phyloP scores from a whole-genome alignment of 495 filamentous ascomycete species.

The Daldinia caldariorum region DNA sequence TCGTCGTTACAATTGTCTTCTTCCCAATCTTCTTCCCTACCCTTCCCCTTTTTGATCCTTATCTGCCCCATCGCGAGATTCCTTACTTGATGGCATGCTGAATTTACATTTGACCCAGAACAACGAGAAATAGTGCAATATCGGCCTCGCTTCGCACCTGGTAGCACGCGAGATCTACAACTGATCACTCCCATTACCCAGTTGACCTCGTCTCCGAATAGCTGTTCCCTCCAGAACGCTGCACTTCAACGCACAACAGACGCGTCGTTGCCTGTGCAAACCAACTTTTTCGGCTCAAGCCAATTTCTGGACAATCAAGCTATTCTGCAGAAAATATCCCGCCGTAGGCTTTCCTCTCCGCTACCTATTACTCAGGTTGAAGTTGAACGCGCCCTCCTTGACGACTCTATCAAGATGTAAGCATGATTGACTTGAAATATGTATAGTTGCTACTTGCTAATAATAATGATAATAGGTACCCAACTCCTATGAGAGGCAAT shows the following conservation, averaged over 20 bases:
- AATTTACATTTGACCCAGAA: neutral
- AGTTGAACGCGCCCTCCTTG: neutral
- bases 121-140: neutral
- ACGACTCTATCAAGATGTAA: conserved; percentile 18
- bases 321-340: neutral
- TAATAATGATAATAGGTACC: conserved; percentile 8
- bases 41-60: neutral
- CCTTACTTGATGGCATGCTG: neutral
- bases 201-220: neutral
- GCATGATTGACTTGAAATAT: neutral
- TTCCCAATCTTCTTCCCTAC: neutral
- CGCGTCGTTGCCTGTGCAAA: neutral
- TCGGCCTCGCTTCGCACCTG: conserved; percentile 2
- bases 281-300: neutral
- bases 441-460: conserved; percentile 9
- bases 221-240: neutral
- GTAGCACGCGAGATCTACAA: conserved; percentile 7
- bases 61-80: neutral
- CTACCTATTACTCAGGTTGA: neutral
- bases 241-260: neutral
- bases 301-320: neutral
- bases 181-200: conserved; percentile 5
- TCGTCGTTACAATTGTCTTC: too few relatives aligned
- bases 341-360: neutral
- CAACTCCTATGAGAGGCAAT: neutral